Base-by-base conservation (phyloP, 257 asterid species). In the Solanum pennellii region DNA sequence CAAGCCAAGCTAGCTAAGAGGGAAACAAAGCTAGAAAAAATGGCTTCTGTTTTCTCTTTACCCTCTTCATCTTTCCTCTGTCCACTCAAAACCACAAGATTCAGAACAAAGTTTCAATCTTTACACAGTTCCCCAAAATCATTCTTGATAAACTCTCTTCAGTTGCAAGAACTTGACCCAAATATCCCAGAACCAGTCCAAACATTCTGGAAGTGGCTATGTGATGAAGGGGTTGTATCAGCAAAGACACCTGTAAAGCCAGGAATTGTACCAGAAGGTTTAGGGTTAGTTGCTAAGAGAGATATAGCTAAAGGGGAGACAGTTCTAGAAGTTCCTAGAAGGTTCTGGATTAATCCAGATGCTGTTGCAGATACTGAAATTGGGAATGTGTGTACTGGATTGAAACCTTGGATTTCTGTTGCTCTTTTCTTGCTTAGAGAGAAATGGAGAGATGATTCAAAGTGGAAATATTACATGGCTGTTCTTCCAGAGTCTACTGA, bases 341-440 rank as follows among this genome's bases (percentile, higher is more conserved):
- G 90, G 90, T 89, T 90, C 33, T 97, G 99, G 99, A 94, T 97
- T 12, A 94, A 93, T 79, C 96, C 95, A 12, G 98, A 96, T 83
- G 93, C 98, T 33, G 98, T 89, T 77, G 93, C 94, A 5, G 21
- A 92, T 12, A 95, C 98, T 2, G 99, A 92, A 88, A 97, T 97
- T 42, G 99, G 98, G 39, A 85, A 83, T 82, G 89, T 93, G 41
- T 97, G 98, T 89, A 92, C 94, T 83, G 98, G 93, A 9, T 88
- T 95, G 90, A 97, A 96, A 92, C 99, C 99, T 12, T 95, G 98
- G 99, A 88, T 97, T 86, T 82, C 95, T 29, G 98, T 97, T 89
- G 96, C 99, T 87, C 89, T 97, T 88, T 93, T 95, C 83, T 90
- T 95, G 96, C 92, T 97, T 69, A 89, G 88, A 33, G 99, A 96